These are phyloP conservation scores for Dipteronia sinensis DNA, from an alignment of 345 rosid genomes.

Conservation along the genomic window DNA sequence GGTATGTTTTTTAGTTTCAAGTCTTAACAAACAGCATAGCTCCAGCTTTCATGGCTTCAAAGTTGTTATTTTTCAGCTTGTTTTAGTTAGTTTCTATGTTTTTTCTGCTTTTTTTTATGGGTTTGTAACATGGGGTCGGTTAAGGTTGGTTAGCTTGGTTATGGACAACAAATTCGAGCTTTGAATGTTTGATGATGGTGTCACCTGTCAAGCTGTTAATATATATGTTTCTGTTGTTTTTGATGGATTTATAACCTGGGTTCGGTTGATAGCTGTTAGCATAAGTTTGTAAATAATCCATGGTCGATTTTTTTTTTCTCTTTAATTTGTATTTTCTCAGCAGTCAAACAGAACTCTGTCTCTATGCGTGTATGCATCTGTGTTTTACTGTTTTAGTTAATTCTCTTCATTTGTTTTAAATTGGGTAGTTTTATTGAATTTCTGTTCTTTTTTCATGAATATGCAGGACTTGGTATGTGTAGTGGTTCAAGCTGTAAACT, in stretches of 20 bases:
- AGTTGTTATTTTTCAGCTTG: neutral
- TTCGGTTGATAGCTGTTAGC: too few species aligned
- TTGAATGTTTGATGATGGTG: neutral
- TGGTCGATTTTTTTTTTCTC: too few species aligned
- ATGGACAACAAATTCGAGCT: too few species aligned
- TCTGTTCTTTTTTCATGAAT: slow-evolving; percentile 8
- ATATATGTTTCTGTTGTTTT: neutral
- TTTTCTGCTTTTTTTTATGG: neutral
- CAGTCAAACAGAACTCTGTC: neutral
- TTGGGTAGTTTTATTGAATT: slow-evolving; percentile 12
- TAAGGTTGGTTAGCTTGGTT: neutral
- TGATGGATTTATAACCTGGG: neutral
- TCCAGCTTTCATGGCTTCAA: neutral
- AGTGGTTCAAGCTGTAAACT: slow-evolving; percentile 44
- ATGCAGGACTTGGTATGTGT: slow-evolving; percentile 64
- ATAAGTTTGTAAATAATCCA: too few species aligned
- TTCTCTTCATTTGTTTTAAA: neutral
- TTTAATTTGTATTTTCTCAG: neutral
- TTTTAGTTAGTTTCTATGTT: neutral
- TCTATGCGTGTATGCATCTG: neutral
- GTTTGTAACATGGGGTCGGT: neutral
- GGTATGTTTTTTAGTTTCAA: slow-evolving; percentile 23
- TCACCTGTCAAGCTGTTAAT: neutral
- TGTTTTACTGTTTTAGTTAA: neutral
- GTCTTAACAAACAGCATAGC: neutral